Percentiles rank a stretch among this genome's conserved stretches.
Evolutionary conservation across 2,329 filamentous ascomycete species (phyloP).

Genomic region (Colletotrichum lupini): DNA sequence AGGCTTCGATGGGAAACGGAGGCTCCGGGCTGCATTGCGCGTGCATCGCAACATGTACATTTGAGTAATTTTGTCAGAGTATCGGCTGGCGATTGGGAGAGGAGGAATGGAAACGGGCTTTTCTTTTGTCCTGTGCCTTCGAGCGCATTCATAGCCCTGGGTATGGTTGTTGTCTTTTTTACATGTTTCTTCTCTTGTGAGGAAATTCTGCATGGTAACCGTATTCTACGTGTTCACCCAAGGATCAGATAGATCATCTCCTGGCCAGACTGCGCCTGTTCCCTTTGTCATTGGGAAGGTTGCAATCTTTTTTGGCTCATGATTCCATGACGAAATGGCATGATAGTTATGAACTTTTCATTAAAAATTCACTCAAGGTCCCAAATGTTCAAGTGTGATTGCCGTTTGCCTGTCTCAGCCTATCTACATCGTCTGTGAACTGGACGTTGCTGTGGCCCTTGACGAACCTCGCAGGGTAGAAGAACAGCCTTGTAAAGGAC

Average conservation of each 20-base stretch:
- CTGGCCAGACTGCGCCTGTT: constrained; percentile 36
- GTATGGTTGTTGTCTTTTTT: constrained; percentile 7
- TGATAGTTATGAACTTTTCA: constrained; percentile 37
- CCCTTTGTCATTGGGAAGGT: constrained; percentile 31
- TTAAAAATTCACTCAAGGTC: not conserved
- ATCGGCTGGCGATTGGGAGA: constrained; percentile 20
- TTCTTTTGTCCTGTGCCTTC: constrained; percentile 7
- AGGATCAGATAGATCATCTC: constrained; percentile 37
- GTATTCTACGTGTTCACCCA: constrained; percentile 21
- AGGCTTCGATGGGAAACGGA: constrained; percentile 7
- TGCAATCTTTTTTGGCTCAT: constrained; percentile 36
- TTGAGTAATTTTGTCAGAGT: constrained; percentile 35
- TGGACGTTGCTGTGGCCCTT: not conserved
- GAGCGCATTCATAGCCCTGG: constrained; percentile 3
- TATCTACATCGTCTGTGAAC: not conserved
- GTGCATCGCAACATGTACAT: constrained; percentile 28
- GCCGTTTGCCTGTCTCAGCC: not conserved
- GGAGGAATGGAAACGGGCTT: constrained; percentile 26
- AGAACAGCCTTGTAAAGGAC: not conserved
- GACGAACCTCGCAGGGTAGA: not conserved
- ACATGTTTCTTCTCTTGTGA: constrained; percentile 18
- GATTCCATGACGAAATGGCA: constrained; percentile 39
- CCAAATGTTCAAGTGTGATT: not conserved
- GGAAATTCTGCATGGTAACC: constrained; percentile 31
- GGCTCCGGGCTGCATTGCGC: constrained; percentile 2